Base-by-base conservation (phyloP, 2,329 filamentous ascomycete genomes). In the Phaeosphaeriaceae sp. region DNA sequence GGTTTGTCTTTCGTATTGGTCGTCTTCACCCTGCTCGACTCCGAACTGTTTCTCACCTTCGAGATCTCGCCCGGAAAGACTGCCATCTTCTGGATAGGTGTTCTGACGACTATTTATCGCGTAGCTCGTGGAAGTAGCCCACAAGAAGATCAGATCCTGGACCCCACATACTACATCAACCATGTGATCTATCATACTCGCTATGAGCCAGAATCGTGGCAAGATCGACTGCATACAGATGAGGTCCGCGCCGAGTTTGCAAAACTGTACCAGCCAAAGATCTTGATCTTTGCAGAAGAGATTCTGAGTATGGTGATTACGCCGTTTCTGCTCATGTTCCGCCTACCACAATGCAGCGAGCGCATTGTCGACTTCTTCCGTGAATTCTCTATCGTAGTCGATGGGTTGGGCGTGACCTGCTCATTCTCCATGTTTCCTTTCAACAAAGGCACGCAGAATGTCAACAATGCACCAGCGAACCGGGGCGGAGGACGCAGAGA, bases 391-490 rank as follows among this genome's bases (percentile, higher is more conserved):
- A 89, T 99, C 21, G 93, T 99, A 68, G 94, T 99, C 17, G 95
- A 99, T 72, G 95, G 95, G 0, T 85, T 99, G 36, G 95, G 95
- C 21, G 94, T 97, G 65, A 92, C 98, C 11, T 99, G 95, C 78
- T 97, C 94, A 1, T 98, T 97, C 79, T 95, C 95, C 2, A 92
- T 97, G 36, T 99, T 99, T 70, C 92, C 97, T 63, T 98, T 98
- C 80, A 93, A 96, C 77, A 94, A 93, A 75, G 91, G 89, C 22
- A 83, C 89, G 21, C 67, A 66, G n/a, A 69, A 69, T 44, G 62
- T 64, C 22, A 84, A 86, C 48, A 84, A 84, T 63, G 77, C 78
- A n/a, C 64, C 76, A 60, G 59, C 76, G 66, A 78, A 79, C 57
- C 65, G 77, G 68, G 68, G 63, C 27, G 72, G 70, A 7, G 68